Conservation (phyloP, 2,329 filamentous ascomycete species). For the Colletotrichum sp. region DNA sequence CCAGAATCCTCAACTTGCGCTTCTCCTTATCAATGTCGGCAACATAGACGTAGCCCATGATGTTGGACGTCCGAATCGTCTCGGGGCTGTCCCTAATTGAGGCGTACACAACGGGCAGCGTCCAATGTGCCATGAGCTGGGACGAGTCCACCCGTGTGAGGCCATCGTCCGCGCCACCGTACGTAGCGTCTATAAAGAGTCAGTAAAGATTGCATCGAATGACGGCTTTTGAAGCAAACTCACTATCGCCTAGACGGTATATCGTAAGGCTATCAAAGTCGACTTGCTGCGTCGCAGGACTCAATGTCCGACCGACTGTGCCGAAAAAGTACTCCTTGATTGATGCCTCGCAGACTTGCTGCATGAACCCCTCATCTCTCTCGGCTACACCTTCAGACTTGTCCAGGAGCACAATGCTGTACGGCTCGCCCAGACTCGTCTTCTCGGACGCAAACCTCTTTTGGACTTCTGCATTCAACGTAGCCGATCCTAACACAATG, state of each 20-base stretch:
- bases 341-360: slow-evolving; percentile 73
- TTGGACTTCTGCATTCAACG: slow-evolving; percentile 75
- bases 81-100: slow-evolving; percentile 71
- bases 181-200: slow-evolving; percentile 27
- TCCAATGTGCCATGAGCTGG: slow-evolving; percentile 75
- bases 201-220: background rate
- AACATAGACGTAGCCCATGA: slow-evolving; percentile 94
- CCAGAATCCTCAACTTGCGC: slow-evolving; percentile 79
- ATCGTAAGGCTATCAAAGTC: slow-evolving; percentile 77
- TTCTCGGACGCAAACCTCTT: slow-evolving; percentile 67
- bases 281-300: slow-evolving; percentile 85
- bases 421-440: slow-evolving; percentile 66
- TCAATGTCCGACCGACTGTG: slow-evolving; percentile 75
- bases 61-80: slow-evolving; percentile 77
- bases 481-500: slow-evolving; percentile 80
- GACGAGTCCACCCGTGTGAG: slow-evolving; percentile 71
- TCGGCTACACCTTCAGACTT: slow-evolving; percentile 87
- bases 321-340: slow-evolving; percentile 97
- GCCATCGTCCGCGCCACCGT: slow-evolving; percentile 38
- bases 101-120: slow-evolving; percentile 86
- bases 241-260: slow-evolving; percentile 71
- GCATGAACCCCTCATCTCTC: slow-evolving; percentile 76
- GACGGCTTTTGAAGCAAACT: slow-evolving; percentile 23
- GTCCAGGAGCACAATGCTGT: slow-evolving; percentile 79
- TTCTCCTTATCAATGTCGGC: slow-evolving; percentile 88